phyloP scores from a whole-genome alignment of 2,329 filamentous ascomycete species.

The Xylaria sp. region DNA sequence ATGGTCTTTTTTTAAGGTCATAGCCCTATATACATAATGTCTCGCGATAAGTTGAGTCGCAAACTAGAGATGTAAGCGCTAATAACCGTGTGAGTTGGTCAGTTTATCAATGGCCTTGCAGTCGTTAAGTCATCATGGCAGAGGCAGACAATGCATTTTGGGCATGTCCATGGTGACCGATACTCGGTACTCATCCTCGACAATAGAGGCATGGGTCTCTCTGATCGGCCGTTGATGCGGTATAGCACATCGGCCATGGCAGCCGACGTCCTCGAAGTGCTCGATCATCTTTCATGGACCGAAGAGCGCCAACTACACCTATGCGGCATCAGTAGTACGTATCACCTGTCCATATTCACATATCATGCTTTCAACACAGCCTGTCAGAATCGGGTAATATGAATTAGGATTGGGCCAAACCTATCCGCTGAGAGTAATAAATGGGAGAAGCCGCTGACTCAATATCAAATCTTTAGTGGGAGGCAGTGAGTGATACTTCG shows the following conservation, averaged over 20 bases:
- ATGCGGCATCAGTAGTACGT: constrained; percentile 69
- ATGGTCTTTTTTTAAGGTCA: too few species aligned
- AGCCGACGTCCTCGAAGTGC: constrained; percentile 72
- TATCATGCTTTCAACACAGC: too few species aligned
- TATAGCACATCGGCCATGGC: constrained; percentile 90
- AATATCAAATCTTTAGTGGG: constrained; percentile 17
- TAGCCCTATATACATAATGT: too few species aligned
- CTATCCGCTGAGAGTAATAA: too few species aligned
- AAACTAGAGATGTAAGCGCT: too few species aligned
- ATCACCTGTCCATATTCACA: not conserved
- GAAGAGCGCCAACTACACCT: constrained; percentile 62
- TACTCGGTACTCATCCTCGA: constrained; percentile 81
- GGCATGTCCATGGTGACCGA: constrained; percentile 68
- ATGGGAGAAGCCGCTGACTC: constrained; percentile 12
- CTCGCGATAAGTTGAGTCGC: too few species aligned
- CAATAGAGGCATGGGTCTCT: constrained; percentile 83
- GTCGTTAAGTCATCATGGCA: constrained; percentile 75
- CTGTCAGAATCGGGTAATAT: too few species aligned
- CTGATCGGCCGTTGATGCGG: constrained; percentile 75
- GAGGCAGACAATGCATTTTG: constrained; percentile 81
- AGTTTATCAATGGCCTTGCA: constrained; percentile 85
- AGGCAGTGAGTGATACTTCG: constrained; percentile 24
- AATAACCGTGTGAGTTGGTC: constrained; percentile 11
- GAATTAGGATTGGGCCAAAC: too few species aligned
- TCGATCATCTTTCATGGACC: constrained; percentile 69